Base-by-base conservation (phyloP, 2,329 filamentous ascomycete genomes). In the Alternaria rosae region DNA sequence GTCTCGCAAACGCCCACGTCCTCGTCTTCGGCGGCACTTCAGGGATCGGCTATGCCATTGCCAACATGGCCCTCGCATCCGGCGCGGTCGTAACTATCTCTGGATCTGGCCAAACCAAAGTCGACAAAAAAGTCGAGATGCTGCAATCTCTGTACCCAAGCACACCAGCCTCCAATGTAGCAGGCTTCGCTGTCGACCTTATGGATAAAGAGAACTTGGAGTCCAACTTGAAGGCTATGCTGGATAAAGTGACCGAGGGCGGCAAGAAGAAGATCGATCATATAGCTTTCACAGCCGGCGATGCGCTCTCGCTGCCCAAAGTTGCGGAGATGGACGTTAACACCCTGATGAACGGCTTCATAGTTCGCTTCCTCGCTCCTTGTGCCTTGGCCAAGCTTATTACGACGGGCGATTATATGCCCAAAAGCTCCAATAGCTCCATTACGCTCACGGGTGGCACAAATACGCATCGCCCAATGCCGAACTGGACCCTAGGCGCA, bases 1-100 rank as follows among this genome's bases (percentile, higher is more conserved):
- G 85, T 71, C 83, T 87, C 50, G 70, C 78, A 47, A 78, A 79
- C 65, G 70, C 79, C 28, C 82, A 80, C 64, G 79, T 90, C 70
- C 83, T 92, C 38, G 77, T 91, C 72, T 83, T 91, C 56, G 89
- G 89, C 41, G 90, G 88, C 38, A 87, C 87, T 0, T 85, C 86
- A 42, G 89, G 89, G 48, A 89, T 92, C 41, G 89, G 89, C 30
- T 87, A 84, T 65, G 84, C 81, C 56, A 85, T 89, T 6, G 88
- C 89, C 47, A 84, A 87, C 79, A 85, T 84, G 20, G 79, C 82
- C 4, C 75, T 90, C 38, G 85, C 85, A 42, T 79, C 85, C 54
- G 86, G 86, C 32, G 85, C 85, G 30, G 75, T 70, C 15, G 85
- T 91, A 12, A 85, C 82, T 47, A 85, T 92, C 69, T 86, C 87